A percentile compares a stretch with the other conserved stretches of the same genome.
phyloP scores from a whole-genome alignment of 768 basidiomycete species.

The Lentinula sp. region DNA sequence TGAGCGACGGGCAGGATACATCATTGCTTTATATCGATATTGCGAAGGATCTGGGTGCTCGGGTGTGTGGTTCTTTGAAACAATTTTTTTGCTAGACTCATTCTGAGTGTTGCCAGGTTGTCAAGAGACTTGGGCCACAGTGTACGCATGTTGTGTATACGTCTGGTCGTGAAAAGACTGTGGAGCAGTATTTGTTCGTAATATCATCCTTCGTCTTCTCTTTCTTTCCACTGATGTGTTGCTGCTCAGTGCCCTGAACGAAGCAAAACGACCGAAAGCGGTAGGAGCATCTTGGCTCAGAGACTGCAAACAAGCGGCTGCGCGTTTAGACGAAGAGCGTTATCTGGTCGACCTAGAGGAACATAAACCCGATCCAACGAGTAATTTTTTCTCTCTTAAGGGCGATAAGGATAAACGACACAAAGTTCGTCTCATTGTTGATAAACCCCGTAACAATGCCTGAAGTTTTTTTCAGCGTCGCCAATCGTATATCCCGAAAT shows the following conservation, averaged over 20 bases:
- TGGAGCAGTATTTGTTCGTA: slow-evolving; percentile 63
- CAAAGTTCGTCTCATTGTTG: slow-evolving; percentile 40
- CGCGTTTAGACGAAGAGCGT: slow-evolving; percentile 54
- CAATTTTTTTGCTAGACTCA: not conserved
- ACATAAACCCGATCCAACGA: slow-evolving; percentile 48
- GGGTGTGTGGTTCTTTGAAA: slow-evolving; percentile 39
- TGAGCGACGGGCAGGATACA: slow-evolving; percentile 78
- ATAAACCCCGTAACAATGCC: not conserved
- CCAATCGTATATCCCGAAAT: slow-evolving; percentile 66
- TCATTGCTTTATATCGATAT: slow-evolving; percentile 79
- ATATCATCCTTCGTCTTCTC: not conserved
- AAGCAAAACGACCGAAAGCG: slow-evolving; percentile 61
- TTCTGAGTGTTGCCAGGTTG: slow-evolving; percentile 32
- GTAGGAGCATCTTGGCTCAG: slow-evolving; percentile 90
- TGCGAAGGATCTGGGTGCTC: slow-evolving; percentile 74
- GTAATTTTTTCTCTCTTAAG: not conserved
- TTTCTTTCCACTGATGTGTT: not conserved
- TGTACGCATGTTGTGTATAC: slow-evolving; percentile 87
- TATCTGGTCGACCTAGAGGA: slow-evolving; percentile 63
- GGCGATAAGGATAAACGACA: slow-evolving; percentile 15
- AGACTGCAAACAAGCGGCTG: slow-evolving; percentile 68
- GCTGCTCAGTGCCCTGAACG: slow-evolving; percentile 45
- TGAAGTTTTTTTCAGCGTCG: slow-evolving; percentile 43
- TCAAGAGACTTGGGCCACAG: slow-evolving; percentile 59
- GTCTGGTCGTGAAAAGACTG: slow-evolving; percentile 70